Conservation (phyloP, 2,329 filamentous ascomycete genomes). For the Penicillium rolfsii region DNA sequence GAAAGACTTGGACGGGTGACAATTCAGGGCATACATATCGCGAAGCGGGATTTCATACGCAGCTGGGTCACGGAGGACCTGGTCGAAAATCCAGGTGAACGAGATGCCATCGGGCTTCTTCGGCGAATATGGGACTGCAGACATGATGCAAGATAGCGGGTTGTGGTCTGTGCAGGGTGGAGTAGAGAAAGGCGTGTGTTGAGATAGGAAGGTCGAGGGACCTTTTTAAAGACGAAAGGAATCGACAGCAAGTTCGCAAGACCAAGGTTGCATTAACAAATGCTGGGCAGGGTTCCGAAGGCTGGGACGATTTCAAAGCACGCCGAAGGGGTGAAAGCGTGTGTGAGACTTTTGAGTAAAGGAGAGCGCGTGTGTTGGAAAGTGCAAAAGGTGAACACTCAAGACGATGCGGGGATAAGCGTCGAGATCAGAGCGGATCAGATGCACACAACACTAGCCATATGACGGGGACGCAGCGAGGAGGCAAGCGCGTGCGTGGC, state of each 20-base stretch:
- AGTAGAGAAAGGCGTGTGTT: not conserved
- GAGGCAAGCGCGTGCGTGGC: constrained; percentile 1
- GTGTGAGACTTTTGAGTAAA: constrained; percentile 12
- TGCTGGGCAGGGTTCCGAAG: constrained; percentile 13
- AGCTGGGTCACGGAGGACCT: constrained; percentile 63
- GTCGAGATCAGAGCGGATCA: constrained; percentile 5
- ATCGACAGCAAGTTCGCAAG: not conserved
- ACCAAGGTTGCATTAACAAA: constrained; percentile 17
- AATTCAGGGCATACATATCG: constrained; percentile 70
- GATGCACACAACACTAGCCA: constrained; percentile 2
- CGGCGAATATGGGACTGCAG: constrained; percentile 21
- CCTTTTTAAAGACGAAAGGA: constrained; percentile 8
- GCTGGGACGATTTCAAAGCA: constrained; percentile 21
- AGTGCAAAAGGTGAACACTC: not conserved
- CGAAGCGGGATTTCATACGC: constrained; percentile 68
- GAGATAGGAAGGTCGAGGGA: not conserved
- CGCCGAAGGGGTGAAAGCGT: constrained; percentile 15
- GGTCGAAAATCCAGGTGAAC: constrained; percentile 60
- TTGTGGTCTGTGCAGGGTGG: not conserved
- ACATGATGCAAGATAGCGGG: constrained; percentile 11
- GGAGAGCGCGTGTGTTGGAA: not conserved
- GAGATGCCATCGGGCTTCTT: constrained; percentile 45
- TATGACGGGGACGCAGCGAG: not conserved
- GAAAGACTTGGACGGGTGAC: constrained; percentile 53
- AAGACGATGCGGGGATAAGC: not conserved